Base-by-base conservation (phyloP, 306 rosid genomes). In the Vicia sativa region DNA sequence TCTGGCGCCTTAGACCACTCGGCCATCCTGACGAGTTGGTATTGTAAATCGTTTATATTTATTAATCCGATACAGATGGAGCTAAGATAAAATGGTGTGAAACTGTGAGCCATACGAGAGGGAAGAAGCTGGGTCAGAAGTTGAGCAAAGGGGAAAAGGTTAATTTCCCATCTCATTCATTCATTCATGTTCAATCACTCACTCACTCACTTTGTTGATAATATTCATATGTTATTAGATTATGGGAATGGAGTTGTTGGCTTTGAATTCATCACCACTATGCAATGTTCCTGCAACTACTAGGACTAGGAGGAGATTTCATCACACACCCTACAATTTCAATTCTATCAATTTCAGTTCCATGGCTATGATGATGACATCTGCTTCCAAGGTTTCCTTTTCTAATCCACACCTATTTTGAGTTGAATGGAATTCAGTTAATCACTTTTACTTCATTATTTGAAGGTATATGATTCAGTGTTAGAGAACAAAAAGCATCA, bases 401-500 rank as follows among this genome's bases (percentile, higher is more conserved):
- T 72, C 12, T 31, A 31, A 31, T 31, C 37, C 8, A 31, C 8
- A 6, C 37, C 37, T 31, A 31, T 29, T 25, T 43, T 43, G 12
- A 7, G 13, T 39, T 39, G 12, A 10, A n/a, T n/a, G n/a, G n/a
- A n/a, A n/a, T n/a, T n/a, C 3, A 2, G 0, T 8, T 1, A 46
- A 46, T 15, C 9, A 15, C 3, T 7, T 46, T 15, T 7, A 15
- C 1, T 15, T 46, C 4, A 5, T 44, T n/a, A 15, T 48, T 48
- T 48, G 2, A 71, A 86, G 96, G 70, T 82, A 23, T 55, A 69
- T 68, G 85, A 81, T 53, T 53, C 18, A 59, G 93, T 67, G 19
- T 78, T 90, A 42, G 98, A 92, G 86, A 82, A 53, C 78, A 87
- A 72, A 70, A 92, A 87, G 61, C 83, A 78, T 15, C 28, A 68